phyloP scores from a whole-genome alignment of 805 yeast species.

The Ogataea kodamae region DNA sequence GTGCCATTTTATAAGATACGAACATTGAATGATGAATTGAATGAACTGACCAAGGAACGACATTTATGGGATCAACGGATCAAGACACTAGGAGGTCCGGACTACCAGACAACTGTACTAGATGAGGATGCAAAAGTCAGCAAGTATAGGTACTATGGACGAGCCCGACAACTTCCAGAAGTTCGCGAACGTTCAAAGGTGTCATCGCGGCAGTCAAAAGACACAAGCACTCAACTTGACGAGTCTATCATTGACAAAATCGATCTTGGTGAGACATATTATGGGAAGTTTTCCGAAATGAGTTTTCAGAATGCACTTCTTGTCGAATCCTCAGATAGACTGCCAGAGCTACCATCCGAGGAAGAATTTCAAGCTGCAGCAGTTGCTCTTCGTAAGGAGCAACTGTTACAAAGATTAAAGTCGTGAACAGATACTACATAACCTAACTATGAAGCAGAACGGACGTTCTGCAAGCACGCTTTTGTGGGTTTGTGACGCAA shows the following conservation, averaged over 20 bases:
- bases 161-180: slow-evolving; percentile 79
- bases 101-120: slow-evolving; percentile 39
- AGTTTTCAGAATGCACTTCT: neutral
- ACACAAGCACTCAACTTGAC: slow-evolving; percentile 9
- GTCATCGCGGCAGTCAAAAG: slow-evolving; percentile 14
- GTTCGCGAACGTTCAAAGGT: slow-evolving; percentile 43
- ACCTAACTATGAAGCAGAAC: too few relatives aligned
- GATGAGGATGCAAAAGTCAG: slow-evolving; percentile 21
- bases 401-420: slow-evolving; percentile 39
- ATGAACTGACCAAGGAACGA: slow-evolving; percentile 62
- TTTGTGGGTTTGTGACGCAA: too few relatives aligned
- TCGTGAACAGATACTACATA: too few relatives aligned
- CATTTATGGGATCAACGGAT: slow-evolving; percentile 78
- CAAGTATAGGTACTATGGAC: slow-evolving; percentile 69
- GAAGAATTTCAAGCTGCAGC: slow-evolving; percentile 44
- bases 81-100: slow-evolving; percentile 68
- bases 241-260: slow-evolving; percentile 9
- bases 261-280: slow-evolving; percentile 37
- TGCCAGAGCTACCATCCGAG: slow-evolving; percentile 31
- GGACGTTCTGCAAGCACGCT: too few relatives aligned
- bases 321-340: too few relatives aligned
- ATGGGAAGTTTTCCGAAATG: slow-evolving; percentile 39
- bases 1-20: slow-evolving; percentile 61
- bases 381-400: slow-evolving; percentile 42
- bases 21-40: slow-evolving; percentile 71